Conservation (phyloP, 257 asterid genomes). For the Solanum sejunctum region DNA sequence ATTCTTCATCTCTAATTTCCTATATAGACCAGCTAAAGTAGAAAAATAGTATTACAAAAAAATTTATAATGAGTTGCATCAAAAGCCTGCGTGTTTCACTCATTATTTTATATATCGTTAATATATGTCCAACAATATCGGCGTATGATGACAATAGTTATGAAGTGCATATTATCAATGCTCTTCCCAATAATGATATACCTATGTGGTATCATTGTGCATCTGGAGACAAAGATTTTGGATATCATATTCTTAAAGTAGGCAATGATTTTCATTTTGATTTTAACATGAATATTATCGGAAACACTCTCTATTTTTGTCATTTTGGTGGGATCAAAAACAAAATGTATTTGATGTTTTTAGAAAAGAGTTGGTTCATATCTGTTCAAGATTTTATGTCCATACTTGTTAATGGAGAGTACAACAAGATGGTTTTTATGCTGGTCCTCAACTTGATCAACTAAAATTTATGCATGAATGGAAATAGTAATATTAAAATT, state of each 20-base stretch:
- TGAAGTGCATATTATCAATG: too few relatives aligned
- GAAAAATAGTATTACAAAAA: not conserved
- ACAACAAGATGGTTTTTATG: not conserved
- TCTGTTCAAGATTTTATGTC: not conserved
- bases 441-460: not conserved
- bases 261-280: too few relatives aligned
- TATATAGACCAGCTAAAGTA: not conserved
- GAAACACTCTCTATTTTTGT: too few relatives aligned
- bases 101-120: not conserved
- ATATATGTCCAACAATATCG: too few relatives aligned
- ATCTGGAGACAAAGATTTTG: too few relatives aligned
- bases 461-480: not conserved
- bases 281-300: too few relatives aligned
- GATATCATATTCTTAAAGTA: too few relatives aligned
- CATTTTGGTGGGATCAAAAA: not conserved
- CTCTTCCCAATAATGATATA: too few relatives aligned
- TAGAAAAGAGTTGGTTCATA: not conserved
- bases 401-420: not conserved
- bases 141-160: too few relatives aligned
- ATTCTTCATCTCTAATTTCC: too few relatives aligned
- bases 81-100: not conserved
- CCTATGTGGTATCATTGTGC: too few relatives aligned
- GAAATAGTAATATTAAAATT: not conserved
- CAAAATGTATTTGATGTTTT: not conserved
- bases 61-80: not conserved